Base-by-base conservation (phyloP, 2,329 filamentous ascomycete genomes). In the Falciphora oryzae region DNA sequence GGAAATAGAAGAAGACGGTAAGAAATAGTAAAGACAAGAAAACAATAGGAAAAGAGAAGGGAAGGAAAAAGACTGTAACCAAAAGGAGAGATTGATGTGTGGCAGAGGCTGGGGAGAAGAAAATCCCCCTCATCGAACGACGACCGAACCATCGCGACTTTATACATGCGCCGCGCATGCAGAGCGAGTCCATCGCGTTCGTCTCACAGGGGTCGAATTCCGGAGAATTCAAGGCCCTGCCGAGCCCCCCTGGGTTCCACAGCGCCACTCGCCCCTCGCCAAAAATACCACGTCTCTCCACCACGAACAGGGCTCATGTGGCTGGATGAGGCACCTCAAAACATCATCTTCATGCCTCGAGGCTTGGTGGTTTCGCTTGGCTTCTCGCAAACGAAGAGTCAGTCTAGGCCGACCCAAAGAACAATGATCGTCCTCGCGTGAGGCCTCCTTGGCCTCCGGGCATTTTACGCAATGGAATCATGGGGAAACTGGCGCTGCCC, bases 61-160 rank as follows among this genome's bases (percentile, higher is more conserved):
- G 10, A 61, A 61, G 25, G n/a, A 50, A 62, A 50, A 61, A 50
- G 11, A 61, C 13, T 2, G 59, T 38, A 35, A 61, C 31, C 14
- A 22, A 7, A 27, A 38, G 29, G n/a, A 32, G 31, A 8, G n/a
- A 38, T 38, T 25, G 32, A 29, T 50, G 28, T 16, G 38, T 35
- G 27, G 38, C 50, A 44, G 25, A 44, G 16, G 22, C 14, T 44
- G 60, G n/a, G 60, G 29, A 61, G 44, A 4, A 62, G 14, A 10
- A 61, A 62, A 28, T 10, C 6, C 59, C 14, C 6, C 4, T 10
- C 4, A 27, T 38, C 25, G 6, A 25, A 8, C 8, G n/a, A 28
- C 2, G 29, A n/a, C n/a, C 5, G 59, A 44, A 27, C 3, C 59
- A 27, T 44, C 16, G 4, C 31, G 27, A 27, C 27, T 62, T 62